These are phyloP conservation scores for Cryptococcus sp. DNA, from an alignment of 1,284 basidiomycete genomes.

Conservation along the genomic window DNA sequence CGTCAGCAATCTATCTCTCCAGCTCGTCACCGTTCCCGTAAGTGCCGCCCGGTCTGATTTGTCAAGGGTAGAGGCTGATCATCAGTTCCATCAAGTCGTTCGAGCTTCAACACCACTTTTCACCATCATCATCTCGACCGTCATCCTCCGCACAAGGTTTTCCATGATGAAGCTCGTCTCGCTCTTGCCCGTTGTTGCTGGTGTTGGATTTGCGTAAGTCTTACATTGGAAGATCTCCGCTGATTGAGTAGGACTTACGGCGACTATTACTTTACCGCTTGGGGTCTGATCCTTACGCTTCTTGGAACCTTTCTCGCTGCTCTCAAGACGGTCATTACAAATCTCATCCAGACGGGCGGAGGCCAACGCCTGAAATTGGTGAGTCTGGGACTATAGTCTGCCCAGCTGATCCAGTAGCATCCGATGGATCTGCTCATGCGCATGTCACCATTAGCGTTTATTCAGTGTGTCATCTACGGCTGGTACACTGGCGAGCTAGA, in stretches of 20 bases:
- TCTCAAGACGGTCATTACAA: slow-evolving; percentile 83
- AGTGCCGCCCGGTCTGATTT: slow-evolving; percentile 49
- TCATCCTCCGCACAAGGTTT: slow-evolving; percentile 47
- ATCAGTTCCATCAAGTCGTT: slow-evolving; percentile 87
- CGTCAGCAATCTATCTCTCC: slow-evolving; percentile 79
- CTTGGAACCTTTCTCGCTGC: slow-evolving; percentile 83
- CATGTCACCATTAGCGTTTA: slow-evolving; percentile 80
- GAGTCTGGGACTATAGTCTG: slow-evolving; percentile 6
- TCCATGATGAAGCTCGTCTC: slow-evolving; percentile 58
- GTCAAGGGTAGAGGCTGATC: not conserved
- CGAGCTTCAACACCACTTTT: slow-evolving; percentile 88
- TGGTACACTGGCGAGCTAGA: slow-evolving; percentile 71
- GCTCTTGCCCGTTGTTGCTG: slow-evolving; percentile 78
- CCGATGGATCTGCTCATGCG: slow-evolving; percentile 77
- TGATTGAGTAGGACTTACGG: slow-evolving; percentile 66
- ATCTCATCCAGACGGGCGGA: slow-evolving; percentile 58
- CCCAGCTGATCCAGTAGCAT: slow-evolving; percentile 53
- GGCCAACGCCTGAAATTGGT: slow-evolving; percentile 45
- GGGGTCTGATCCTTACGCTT: slow-evolving; percentile 77
- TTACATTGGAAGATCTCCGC: not conserved
- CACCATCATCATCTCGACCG: slow-evolving; percentile 67
- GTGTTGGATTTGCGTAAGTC: slow-evolving; percentile 83
- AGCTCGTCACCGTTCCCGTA: slow-evolving; percentile 84
- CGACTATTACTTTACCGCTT: slow-evolving; percentile 77
- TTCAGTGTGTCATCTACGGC: slow-evolving; percentile 73